Evolutionary conservation across 176 grass and related monocot genomes (phyloP).

Genomic region (Triticum monococcum): DNA sequence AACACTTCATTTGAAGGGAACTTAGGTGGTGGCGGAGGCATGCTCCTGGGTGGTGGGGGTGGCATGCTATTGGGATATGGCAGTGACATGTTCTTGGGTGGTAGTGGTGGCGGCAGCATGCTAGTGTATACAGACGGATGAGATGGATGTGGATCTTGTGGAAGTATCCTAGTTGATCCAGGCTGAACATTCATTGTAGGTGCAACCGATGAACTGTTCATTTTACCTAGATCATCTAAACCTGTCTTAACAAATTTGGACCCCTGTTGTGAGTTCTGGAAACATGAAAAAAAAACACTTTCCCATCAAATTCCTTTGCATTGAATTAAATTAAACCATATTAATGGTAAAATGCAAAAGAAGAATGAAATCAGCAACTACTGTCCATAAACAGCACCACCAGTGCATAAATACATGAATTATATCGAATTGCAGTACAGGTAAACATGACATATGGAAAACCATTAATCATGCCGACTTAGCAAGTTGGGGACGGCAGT

Average conservation of each 20-base stretch:
- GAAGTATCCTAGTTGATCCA: slow-evolving; percentile 40
- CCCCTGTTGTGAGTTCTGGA: slow-evolving; percentile 91
- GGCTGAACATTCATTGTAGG: slow-evolving; percentile 50
- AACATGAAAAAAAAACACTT: slow-evolving; percentile 61
- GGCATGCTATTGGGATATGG: slow-evolving; percentile 26
- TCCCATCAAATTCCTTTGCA: slow-evolving; percentile 41
- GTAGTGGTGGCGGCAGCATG: not conserved
- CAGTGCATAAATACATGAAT: slow-evolving; percentile 11
- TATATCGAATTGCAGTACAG: not conserved
- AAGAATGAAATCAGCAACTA: slow-evolving; percentile 8
- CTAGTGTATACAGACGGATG: slow-evolving; percentile 1
- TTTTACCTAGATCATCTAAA: slow-evolving; percentile 55
- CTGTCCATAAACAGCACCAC: not conserved
- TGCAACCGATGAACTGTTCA: slow-evolving; percentile 34
- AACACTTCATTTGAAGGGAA: slow-evolving; percentile 36
- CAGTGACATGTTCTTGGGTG: slow-evolving; percentile 20
- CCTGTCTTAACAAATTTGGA: slow-evolving; percentile 95
- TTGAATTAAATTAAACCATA: slow-evolving; percentile 3
- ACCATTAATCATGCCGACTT: not conserved
- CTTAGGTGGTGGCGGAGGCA: slow-evolving; percentile 55
- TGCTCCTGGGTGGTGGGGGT: slow-evolving; percentile 25
- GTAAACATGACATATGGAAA: not conserved
- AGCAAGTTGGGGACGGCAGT: not conserved
- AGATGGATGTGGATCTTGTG: slow-evolving; percentile 13
- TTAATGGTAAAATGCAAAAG: slow-evolving; percentile 3